Evolutionary conservation across 768 basidiomycete species (phyloP).

Genomic region (Podaxis sp.): DNA sequence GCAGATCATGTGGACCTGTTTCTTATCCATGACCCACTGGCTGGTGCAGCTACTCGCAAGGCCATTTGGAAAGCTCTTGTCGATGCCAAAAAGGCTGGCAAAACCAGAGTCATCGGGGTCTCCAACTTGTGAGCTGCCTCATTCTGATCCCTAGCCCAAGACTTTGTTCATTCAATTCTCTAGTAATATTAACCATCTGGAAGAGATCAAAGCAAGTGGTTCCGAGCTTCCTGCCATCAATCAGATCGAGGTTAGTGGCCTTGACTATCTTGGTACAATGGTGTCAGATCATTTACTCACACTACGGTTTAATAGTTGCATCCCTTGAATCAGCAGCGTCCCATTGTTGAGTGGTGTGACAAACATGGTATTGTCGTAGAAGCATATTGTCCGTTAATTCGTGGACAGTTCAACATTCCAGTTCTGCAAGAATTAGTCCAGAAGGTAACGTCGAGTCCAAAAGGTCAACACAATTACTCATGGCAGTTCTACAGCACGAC

Average conservation of each 20-base stretch:
- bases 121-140: conserved; percentile 67
- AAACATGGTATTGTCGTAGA: conserved; percentile 58
- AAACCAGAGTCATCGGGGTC: conserved; percentile 67
- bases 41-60: conserved; percentile 61
- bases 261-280: background rate
- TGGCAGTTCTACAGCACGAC: background rate
- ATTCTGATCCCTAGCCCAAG: background rate
- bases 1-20: conserved; percentile 53
- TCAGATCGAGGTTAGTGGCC: conserved; percentile 64
- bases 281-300: background rate
- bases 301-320: conserved; percentile 52
- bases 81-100: conserved; percentile 57
- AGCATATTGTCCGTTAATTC: conserved; percentile 76
- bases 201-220: conserved; percentile 66
- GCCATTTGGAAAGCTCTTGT: conserved; percentile 70
- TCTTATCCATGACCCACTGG: conserved; percentile 71
- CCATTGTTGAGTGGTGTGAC: conserved; percentile 73
- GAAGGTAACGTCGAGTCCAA: conserved; percentile 41
- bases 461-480: too few relatives aligned
- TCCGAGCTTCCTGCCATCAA: conserved; percentile 69
- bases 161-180: background rate
- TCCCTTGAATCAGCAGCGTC: conserved; percentile 75
- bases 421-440: conserved; percentile 50
- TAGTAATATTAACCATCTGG: conserved; percentile 53
- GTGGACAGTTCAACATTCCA: conserved; percentile 54